A percentile compares a stretch with the other conserved stretches of the same genome.
Evolutionary conservation across 148 eudicot genomes (phyloP).

Genomic region (Cornus suecica): DNA sequence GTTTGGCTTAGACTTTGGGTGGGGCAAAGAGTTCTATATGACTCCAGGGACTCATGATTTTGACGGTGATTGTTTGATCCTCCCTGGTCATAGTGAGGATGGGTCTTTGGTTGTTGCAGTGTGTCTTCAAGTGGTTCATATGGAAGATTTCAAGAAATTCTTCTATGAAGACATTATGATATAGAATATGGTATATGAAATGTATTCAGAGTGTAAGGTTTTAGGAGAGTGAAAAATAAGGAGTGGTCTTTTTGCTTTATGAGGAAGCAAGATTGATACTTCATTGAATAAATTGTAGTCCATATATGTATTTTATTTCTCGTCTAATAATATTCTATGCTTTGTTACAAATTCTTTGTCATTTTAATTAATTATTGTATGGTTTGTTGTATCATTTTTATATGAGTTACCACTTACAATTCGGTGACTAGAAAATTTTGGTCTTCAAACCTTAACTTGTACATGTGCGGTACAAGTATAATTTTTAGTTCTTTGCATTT

Average conservation of each 20-base stretch:
- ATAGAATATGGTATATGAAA: neutral
- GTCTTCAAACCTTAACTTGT: too few species aligned
- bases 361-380: too few species aligned
- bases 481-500: too few species aligned
- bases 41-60: slow-evolving; percentile 28
- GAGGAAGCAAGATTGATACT: neutral
- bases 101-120: slow-evolving; percentile 35
- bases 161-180: slow-evolving; percentile 27
- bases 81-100: slow-evolving; percentile 29
- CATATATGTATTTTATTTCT: too few species aligned
- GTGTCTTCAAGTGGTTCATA: slow-evolving; percentile 31
- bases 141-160: slow-evolving; percentile 29
- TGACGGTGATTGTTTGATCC: slow-evolving; percentile 32
- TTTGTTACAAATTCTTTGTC: neutral
- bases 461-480: too few species aligned
- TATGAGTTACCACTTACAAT: too few species aligned
- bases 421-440: too few species aligned
- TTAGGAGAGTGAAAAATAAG: neutral
- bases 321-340: neutral
- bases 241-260: neutral
- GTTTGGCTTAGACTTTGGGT: slow-evolving; percentile 38
- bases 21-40: slow-evolving; percentile 43
- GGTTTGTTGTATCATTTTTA: too few species aligned
- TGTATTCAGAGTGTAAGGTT: neutral
- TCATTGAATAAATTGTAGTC: neutral